These are phyloP conservation scores for Clarireedia homoeocarpa DNA, from an alignment of 2,329 filamentous ascomycete genomes.

Conservation along the genomic window DNA sequence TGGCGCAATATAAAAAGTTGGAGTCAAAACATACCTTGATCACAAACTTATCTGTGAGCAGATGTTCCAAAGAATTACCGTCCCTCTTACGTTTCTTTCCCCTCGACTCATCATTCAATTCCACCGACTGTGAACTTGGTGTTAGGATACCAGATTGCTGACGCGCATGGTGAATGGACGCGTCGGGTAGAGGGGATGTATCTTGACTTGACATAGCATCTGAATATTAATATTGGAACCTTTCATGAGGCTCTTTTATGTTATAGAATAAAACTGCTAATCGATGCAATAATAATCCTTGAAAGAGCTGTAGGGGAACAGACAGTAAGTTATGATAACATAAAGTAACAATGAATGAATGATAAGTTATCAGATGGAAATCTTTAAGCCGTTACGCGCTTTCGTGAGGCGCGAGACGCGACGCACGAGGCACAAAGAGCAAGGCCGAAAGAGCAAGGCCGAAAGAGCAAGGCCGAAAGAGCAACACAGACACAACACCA, in stretches of 20 bases:
- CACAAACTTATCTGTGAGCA: conserved; percentile 29
- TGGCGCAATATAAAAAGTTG: background rate
- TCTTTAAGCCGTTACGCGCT: too few species aligned
- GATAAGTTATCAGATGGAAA: too few species aligned
- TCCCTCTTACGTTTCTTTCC: conserved; percentile 30
- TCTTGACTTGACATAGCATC: conserved; percentile 28
- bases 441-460: too few species aligned
- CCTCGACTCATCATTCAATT: conserved; percentile 16
- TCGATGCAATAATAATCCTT: conserved; percentile 5
- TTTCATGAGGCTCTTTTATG: conserved; percentile 22
- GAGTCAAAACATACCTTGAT: conserved; percentile 25
- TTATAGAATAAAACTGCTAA: conserved; percentile 11
- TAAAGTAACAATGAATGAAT: background rate
- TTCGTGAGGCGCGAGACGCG: too few species aligned
- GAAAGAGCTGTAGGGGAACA: background rate
- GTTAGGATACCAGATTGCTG: conserved; percentile 23
- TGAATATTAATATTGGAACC: conserved; percentile 22
- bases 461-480: too few species aligned
- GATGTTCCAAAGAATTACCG: conserved; percentile 25
- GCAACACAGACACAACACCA: too few species aligned
- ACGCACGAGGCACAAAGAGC: too few species aligned
- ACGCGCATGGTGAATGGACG: conserved; percentile 23
- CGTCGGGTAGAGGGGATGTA: conserved; percentile 22
- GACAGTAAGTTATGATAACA: background rate
- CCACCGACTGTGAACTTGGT: conserved; percentile 24